Evolutionary conservation across 108 stramenopile species (phyloP).

Genomic region (Nitzschia inconspicua): DNA sequence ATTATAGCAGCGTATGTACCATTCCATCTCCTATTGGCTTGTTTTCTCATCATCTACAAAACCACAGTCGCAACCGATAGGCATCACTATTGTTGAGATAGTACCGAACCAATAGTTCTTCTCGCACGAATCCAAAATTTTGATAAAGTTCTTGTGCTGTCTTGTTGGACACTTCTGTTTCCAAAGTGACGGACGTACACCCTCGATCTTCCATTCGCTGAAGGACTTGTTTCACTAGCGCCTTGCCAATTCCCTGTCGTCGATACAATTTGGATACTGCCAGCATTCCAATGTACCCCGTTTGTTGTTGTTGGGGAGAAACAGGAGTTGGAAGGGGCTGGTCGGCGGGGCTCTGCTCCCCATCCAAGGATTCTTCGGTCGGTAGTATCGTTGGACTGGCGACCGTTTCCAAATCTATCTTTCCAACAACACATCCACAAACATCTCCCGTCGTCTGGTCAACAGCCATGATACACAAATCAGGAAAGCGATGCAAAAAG

Average conservation of each 20-base stretch:
- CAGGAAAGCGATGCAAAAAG: slow-evolving; percentile 79
- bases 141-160: slow-evolving; percentile 78
- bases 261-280: slow-evolving; percentile 68
- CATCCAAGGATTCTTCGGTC: not conserved
- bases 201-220: slow-evolving; percentile 49
- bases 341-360: not conserved
- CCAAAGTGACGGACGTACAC: slow-evolving; percentile 50
- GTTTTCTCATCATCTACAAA: slow-evolving; percentile 49
- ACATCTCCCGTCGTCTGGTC: slow-evolving; percentile 37
- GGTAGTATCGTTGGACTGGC: not conserved
- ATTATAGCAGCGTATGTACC: not conserved
- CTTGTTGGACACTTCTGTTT: slow-evolving; percentile 78
- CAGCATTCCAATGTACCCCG: slow-evolving; percentile 83
- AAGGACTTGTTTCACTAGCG: slow-evolving; percentile 62
- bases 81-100: slow-evolving; percentile 88
- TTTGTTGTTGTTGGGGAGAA: slow-evolving; percentile 2
- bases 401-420: slow-evolving; percentile 56
- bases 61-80: slow-evolving; percentile 82
- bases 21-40: not conserved
- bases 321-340: not conserved
- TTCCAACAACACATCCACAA: slow-evolving; percentile 88
- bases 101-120: slow-evolving; percentile 80
- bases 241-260: slow-evolving; percentile 76
- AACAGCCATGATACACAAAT: slow-evolving; percentile 80
- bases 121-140: slow-evolving; percentile 82